These are phyloP conservation scores for Mycena sp. DNA, from an alignment of 1,284 basidiomycete species.

Conservation along the genomic window DNA sequence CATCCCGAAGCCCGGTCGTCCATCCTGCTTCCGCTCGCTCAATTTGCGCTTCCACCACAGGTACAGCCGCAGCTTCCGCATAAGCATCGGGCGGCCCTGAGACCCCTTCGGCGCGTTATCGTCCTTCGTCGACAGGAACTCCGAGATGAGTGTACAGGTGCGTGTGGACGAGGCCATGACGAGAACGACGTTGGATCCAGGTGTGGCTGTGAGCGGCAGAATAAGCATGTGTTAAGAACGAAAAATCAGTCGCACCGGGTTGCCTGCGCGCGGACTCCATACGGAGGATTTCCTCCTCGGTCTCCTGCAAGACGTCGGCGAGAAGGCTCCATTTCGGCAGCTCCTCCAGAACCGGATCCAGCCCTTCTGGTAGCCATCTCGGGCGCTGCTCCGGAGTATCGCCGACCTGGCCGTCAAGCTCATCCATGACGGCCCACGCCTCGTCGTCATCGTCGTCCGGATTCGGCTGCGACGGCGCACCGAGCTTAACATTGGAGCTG, in stretches of 20 bases:
- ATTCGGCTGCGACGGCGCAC: conserved; percentile 38
- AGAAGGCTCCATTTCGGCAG: conserved; percentile 95
- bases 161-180: conserved; percentile 90
- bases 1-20: conserved; percentile 33
- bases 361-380: conserved; percentile 78
- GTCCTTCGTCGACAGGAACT: conserved; percentile 80
- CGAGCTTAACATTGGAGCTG: conserved; percentile 45
- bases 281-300: conserved; percentile 87
- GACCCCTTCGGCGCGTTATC: conserved; percentile 62
- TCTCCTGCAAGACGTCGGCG: conserved; percentile 88
- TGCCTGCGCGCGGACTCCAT: conserved; percentile 55
- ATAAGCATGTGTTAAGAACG: too few species aligned
- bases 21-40: conserved; percentile 50
- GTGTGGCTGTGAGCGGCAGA: conserved; percentile 53
- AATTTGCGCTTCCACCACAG: conserved; percentile 85
- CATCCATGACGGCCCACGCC: conserved; percentile 76
- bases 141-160: conserved; percentile 78
- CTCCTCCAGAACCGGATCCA: conserved; percentile 92
- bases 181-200: conserved; percentile 82
- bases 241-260: conserved; percentile 39
- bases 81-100: conserved; percentile 83
- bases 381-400: conserved; percentile 41
- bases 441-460: conserved; percentile 71
- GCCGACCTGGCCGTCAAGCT: conserved; percentile 56
- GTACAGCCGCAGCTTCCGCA: conserved; percentile 74